These are phyloP conservation scores for Neofusicoccum ribis DNA, from an alignment of 2,329 filamentous ascomycete genomes.

Conservation along the genomic window DNA sequence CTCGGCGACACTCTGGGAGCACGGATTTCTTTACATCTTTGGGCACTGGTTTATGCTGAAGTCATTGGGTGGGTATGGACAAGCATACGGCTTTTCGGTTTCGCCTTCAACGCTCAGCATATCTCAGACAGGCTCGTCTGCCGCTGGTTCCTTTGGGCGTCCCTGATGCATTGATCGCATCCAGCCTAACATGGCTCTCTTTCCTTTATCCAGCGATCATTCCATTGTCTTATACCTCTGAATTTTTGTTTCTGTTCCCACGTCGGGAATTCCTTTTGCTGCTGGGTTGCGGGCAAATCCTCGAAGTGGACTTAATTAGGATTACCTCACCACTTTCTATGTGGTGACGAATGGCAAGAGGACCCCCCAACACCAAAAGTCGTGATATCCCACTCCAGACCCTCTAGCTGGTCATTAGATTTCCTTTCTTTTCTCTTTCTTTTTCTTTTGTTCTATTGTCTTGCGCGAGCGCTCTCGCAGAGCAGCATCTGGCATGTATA, in stretches of 20 bases:
- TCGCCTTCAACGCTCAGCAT: background rate
- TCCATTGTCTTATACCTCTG: background rate
- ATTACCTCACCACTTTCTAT: background rate
- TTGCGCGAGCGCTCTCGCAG: background rate
- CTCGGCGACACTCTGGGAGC: constrained; percentile 8
- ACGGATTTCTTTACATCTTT: background rate
- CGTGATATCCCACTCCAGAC: constrained; percentile 1
- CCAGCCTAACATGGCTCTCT: background rate
- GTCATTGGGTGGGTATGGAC: background rate
- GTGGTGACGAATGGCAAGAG: background rate
- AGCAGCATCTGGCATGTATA: constrained; percentile 5
- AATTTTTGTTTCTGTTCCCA: background rate
- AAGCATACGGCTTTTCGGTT: background rate
- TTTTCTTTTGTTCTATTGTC: background rate
- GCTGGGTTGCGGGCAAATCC: background rate
- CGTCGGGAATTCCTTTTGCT: background rate
- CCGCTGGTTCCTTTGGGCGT: background rate
- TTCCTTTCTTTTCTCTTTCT: background rate
- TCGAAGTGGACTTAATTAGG: background rate
- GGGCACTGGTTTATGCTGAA: background rate
- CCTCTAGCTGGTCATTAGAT: background rate
- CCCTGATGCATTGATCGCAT: background rate
- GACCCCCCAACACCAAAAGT: background rate
- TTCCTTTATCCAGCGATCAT: background rate
- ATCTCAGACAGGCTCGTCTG: background rate